A percentile compares a stretch with the other conserved stretches of the same genome.
Evolutionary conservation across 495 filamentous ascomycete species (phyloP).

Genomic region (Annulohypoxylon moriforme): DNA sequence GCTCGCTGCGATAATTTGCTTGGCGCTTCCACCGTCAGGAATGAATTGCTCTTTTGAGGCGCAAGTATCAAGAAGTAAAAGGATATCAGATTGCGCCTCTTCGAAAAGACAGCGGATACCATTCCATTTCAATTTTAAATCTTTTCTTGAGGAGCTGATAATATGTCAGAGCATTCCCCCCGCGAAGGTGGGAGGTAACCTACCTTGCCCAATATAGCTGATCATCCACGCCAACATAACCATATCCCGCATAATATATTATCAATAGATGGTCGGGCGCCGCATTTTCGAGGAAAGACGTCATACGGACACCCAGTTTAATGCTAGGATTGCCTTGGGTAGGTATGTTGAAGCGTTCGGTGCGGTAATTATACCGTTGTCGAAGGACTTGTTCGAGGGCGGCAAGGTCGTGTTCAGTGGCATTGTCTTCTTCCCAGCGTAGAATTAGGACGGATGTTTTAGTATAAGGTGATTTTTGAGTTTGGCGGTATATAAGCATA

Average conservation of each 20-base stretch:
- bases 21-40: slow-evolving; percentile 59
- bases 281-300: slow-evolving; percentile 62
- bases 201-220: slow-evolving; percentile 69
- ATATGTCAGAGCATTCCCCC: slow-evolving; percentile 35
- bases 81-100: slow-evolving; percentile 61
- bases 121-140: slow-evolving; percentile 60
- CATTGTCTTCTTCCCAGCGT: slow-evolving; percentile 66
- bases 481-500: slow-evolving; percentile 65
- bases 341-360: slow-evolving; percentile 64
- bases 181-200: slow-evolving; percentile 42
- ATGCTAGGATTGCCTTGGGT: slow-evolving; percentile 61
- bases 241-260: slow-evolving; percentile 67
- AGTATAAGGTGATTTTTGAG: slow-evolving; percentile 61
- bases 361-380: slow-evolving; percentile 65
- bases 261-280: slow-evolving; percentile 65
- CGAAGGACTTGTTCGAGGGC: slow-evolving; percentile 62
- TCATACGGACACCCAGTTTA: slow-evolving; percentile 64
- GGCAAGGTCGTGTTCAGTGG: slow-evolving; percentile 60
- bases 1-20: slow-evolving; percentile 67
- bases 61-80: slow-evolving; percentile 61
- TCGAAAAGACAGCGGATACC: slow-evolving; percentile 63
- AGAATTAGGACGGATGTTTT: slow-evolving; percentile 64
- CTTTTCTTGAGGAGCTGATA: slow-evolving; percentile 54
- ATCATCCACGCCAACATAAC: slow-evolving; percentile 61
- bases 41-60: slow-evolving; percentile 55